Conservation (phyloP, 352 stramenopile species). For the Pythium coloratum region DNA sequence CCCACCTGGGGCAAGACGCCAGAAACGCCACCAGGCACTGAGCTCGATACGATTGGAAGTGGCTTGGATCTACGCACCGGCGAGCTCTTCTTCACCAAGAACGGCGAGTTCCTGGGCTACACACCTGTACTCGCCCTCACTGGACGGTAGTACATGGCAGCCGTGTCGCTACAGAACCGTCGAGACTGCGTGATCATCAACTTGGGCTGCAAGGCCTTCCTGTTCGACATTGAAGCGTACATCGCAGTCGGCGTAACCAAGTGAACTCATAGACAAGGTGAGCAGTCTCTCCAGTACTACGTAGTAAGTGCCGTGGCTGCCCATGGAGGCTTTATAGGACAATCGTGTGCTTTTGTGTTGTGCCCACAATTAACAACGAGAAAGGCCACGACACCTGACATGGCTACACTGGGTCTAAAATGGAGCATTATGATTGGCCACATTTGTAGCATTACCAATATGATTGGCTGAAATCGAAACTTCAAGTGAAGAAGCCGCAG, state of each 20-base stretch:
- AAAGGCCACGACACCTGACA: background rate
- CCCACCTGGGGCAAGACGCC: slow-evolving; percentile 25
- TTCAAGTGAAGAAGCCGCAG: background rate
- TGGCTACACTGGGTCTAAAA: background rate
- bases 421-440: background rate
- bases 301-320: no score
- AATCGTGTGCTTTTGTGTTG: no score
- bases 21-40: background rate
- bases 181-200: slow-evolving; percentile 37
- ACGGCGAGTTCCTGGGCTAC: slow-evolving; percentile 31
- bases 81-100: slow-evolving; percentile 39
- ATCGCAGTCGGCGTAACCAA: background rate
- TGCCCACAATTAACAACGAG: no score
- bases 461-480: background rate
- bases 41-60: slow-evolving; percentile 27
- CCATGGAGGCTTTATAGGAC: no score
- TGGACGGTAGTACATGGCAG: slow-evolving; percentile 18
- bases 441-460: background rate
- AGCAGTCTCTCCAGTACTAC: no score
- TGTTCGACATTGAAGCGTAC: slow-evolving; percentile 36
- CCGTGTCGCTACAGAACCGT: slow-evolving; percentile 38
- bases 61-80: slow-evolving; percentile 20
- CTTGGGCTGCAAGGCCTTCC: slow-evolving; percentile 31
- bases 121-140: slow-evolving; percentile 10
- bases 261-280: no score